phyloP scores from a whole-genome alignment of 2,329 filamentous ascomycete genomes.

The Cytospora schulzeri region DNA sequence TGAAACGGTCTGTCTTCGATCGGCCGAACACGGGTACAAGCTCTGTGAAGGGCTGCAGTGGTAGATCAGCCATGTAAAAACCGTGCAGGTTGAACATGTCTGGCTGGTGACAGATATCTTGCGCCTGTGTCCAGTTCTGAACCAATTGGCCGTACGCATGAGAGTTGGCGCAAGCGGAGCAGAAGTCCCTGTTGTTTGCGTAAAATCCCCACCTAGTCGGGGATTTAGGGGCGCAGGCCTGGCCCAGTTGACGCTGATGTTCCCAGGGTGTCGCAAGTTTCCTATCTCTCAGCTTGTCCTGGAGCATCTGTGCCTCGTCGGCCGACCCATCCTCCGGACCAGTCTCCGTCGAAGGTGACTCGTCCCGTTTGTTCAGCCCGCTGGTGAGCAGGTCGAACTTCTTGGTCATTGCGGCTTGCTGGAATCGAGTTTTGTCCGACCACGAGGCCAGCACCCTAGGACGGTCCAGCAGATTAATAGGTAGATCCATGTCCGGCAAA shows the following conservation, averaged over 20 bases:
- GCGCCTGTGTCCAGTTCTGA: conserved; percentile 63
- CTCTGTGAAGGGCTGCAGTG: conserved; percentile 62
- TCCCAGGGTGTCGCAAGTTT: conserved; percentile 30
- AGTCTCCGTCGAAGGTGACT: neutral
- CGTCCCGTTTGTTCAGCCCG: conserved; percentile 43
- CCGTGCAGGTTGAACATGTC: conserved; percentile 75
- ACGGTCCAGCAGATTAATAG: conserved; percentile 78
- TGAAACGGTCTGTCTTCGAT: conserved; percentile 71
- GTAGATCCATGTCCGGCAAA: conserved; percentile 81
- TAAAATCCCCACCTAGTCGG: conserved; percentile 58
- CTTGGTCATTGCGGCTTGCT: conserved; percentile 35
- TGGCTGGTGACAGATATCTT: conserved; percentile 74
- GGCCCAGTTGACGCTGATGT: conserved; percentile 31
- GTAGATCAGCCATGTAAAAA: conserved; percentile 67
- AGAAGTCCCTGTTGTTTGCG: conserved; percentile 67
- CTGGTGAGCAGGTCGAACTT: neutral
- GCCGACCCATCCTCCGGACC: conserved; percentile 29
- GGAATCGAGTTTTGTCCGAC: conserved; percentile 53
- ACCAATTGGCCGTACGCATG: conserved; percentile 71
- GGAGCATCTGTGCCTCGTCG: neutral
- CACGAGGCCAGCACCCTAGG: conserved; percentile 72
- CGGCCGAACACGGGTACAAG: conserved; percentile 77
- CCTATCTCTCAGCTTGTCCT: conserved; percentile 9
- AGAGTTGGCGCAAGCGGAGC: conserved; percentile 61
- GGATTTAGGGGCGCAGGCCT: conserved; percentile 65